Base-by-base conservation (phyloP, 1,284 basidiomycete genomes). In the Sanghuangporus weigelae region DNA sequence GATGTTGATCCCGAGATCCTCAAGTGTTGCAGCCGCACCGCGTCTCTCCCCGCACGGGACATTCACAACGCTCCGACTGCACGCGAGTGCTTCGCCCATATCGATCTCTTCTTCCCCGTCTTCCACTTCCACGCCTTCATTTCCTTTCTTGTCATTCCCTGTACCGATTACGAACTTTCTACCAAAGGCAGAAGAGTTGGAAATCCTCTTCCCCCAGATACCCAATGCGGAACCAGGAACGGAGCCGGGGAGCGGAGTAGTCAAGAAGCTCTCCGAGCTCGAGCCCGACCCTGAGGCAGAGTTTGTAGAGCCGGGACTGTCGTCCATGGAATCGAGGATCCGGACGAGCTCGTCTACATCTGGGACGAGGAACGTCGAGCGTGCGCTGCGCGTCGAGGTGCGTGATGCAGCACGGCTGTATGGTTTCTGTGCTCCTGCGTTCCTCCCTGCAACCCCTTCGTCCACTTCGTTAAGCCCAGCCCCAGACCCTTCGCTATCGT, bases 321-420 rank as follows among this genome's bases (percentile, higher is more conserved):
- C 39, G 19, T 56, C 59, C 35, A 63, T 57, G 14, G 54, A 46
- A 51, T 63, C 55, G 7, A 63, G 39, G 39, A 64, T 48, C 35
- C 60, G 48, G 21, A 65, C 50, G 53, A 67, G 64, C 61, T 67
- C 61, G 57, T 65, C 57, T 38, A 65, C 60, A 38, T 61, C 42
- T 38, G 64, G 60, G 21, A 65, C 58, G 36, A 55, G 39, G 26
- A 48, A 65, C 38, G 59, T 49, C 44, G 39, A 49, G 11, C 57
- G 39, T 10, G 48, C 48, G 38, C 57, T 59, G 39, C 56, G 38
- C 19, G n/a, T 48, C n/a, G 56, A 57, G 21, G 56, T 39, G 3
- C 57, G 44, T 3, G 57, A 38, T 21, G 51, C 16, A 16, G 39
- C 16, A 8, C 53, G 36, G 23, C 35, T 10, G 23, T 38, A 49